Percentiles rank a stretch among this genome's conserved stretches.
phyloP scores from a whole-genome alignment of 805 yeast genomes.

The Cyberlindnera japonica region DNA sequence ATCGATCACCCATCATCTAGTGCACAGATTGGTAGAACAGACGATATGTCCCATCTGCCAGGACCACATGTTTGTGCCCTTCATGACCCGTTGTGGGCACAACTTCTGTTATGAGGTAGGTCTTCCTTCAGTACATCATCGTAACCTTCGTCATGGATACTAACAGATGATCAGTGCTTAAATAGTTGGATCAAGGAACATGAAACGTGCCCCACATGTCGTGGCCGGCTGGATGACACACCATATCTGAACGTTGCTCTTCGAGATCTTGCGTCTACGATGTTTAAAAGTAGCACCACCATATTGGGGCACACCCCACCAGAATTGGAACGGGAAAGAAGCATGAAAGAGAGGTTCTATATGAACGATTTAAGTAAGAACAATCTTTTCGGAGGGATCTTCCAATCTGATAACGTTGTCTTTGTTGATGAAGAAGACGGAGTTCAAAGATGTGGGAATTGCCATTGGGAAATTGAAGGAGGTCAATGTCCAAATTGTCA shows the following conservation, averaged over 20 bases:
- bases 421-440: conserved; percentile 65
- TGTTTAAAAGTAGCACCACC: conserved; percentile 33
- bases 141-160: no score
- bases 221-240: conserved; percentile 41
- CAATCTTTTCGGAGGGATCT: conserved; percentile 45
- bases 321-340: conserved; percentile 24
- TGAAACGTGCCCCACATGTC: conserved; percentile 66
- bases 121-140: no score
- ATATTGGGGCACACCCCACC: conserved; percentile 13
- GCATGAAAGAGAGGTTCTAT: conserved; percentile 33
- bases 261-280: conserved; percentile 41
- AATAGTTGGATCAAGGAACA: conserved; percentile 56
- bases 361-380: conserved; percentile 36
- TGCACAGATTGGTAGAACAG: conserved; percentile 27
- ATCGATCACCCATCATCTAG: conserved; percentile 8
- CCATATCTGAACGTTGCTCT: conserved; percentile 55
- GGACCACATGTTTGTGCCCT: conserved; percentile 65
- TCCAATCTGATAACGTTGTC: conserved; percentile 38
- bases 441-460: conserved; percentile 67
- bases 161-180: conserved; percentile 36
- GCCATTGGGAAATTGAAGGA: conserved; percentile 80
- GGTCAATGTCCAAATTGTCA: conserved; percentile 68
- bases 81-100: conserved; percentile 66
- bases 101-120: conserved; percentile 57
- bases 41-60: conserved; percentile 60